Evolutionary conservation across 192 early-diverging fungal genomes (phyloP).

Genomic region (Coemansia sp.): DNA sequence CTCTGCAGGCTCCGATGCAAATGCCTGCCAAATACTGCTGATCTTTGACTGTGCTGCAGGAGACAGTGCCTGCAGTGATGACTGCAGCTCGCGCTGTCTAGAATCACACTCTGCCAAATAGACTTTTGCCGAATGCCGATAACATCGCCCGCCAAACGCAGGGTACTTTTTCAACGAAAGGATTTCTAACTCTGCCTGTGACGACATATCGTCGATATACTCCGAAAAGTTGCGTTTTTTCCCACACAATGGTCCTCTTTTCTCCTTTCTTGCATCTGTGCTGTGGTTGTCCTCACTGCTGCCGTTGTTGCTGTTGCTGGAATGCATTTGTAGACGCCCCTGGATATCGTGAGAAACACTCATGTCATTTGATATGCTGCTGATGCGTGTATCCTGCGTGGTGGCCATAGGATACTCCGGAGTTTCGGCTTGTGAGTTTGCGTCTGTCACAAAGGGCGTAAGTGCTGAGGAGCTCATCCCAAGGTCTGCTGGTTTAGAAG

Average conservation of each 20-base stretch:
- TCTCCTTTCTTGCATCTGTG: background rate
- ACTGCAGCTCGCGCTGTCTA: constrained; percentile 44
- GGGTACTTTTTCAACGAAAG: constrained; percentile 41
- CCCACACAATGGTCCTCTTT: constrained; percentile 1
- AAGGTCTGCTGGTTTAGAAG: background rate
- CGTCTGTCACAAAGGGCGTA: background rate
- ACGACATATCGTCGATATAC: constrained; percentile 10
- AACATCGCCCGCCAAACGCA: constrained; percentile 54
- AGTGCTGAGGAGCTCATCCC: constrained; percentile 6
- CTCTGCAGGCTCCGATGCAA: constrained; percentile 65
- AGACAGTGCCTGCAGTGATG: constrained; percentile 63
- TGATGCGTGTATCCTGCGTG: constrained; percentile 2
- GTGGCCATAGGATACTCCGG: constrained; percentile 1
- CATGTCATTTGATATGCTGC: constrained; percentile 1
- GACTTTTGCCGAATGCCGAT: constrained; percentile 53
- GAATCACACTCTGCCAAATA: constrained; percentile 45
- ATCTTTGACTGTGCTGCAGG: constrained; percentile 61
- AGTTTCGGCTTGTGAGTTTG: background rate
- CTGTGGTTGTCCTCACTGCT: constrained; percentile 2
- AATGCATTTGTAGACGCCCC: background rate
- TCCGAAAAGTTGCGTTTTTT: constrained; percentile 44
- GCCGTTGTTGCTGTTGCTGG: constrained; percentile 9
- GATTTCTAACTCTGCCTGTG: constrained; percentile 21
- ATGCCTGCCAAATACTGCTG: constrained; percentile 69
- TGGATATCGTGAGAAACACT: constrained; percentile 20